Evolutionary conservation across 257 asterid genomes (phyloP).

Genomic region (Rauvolfia tetraphylla): DNA sequence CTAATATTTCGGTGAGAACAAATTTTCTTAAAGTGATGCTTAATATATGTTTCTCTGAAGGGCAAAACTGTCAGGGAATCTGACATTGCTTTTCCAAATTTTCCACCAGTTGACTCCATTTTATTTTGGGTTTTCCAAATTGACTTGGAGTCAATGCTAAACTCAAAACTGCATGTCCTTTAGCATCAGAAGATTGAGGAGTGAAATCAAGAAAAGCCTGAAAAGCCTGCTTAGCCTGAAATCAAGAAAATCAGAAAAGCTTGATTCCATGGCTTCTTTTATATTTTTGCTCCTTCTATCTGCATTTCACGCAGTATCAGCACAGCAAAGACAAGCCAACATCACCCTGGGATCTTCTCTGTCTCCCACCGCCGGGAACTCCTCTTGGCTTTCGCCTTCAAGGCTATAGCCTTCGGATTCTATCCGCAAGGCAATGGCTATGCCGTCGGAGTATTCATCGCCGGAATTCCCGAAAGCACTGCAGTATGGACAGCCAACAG

Average conservation of each 20-base stretch:
- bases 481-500: conserved; percentile 36
- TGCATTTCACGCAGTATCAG: conserved; percentile 17
- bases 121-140: not conserved
- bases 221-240: not conserved
- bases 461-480: conserved; percentile 12
- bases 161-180: too few species aligned
- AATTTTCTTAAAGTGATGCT: too few species aligned
- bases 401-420: conserved; percentile 42
- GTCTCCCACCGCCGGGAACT: conserved; percentile 30
- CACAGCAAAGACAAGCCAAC: conserved; percentile 28
- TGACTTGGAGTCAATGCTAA: not conserved
- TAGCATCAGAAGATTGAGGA: too few species aligned
- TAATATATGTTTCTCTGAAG: too few species aligned
- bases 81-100: too few species aligned
- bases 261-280: not conserved
- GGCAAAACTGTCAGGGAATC: too few species aligned
- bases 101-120: too few species aligned
- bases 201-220: too few species aligned
- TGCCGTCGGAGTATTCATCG: conserved; percentile 27
- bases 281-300: conserved; percentile 2
- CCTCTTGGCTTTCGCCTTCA: conserved; percentile 31
- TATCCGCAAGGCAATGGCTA: conserved; percentile 13
- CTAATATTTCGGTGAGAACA: too few species aligned
- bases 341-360: conserved; percentile 41
- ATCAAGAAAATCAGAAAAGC: not conserved